A percentile compares a stretch with the other conserved stretches of the same genome.
Conservation (phyloP, 2,329 filamentous ascomycete genomes). For the Colletotrichum tropicale region DNA sequence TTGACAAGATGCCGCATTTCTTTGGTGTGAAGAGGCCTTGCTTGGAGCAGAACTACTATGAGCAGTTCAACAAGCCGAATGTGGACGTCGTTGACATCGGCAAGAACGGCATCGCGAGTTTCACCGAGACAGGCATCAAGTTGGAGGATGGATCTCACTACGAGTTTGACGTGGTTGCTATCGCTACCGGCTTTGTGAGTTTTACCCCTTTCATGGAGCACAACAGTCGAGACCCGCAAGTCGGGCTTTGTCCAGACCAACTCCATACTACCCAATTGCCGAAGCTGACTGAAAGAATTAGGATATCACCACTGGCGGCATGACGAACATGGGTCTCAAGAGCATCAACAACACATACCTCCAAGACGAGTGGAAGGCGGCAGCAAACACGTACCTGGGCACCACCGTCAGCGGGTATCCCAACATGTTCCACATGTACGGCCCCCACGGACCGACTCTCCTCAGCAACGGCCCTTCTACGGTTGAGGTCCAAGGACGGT, state of each 20-base stretch:
- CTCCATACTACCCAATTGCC: not conserved
- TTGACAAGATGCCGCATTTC: constrained; percentile 49
- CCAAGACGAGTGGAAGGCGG: constrained; percentile 44
- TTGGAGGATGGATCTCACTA: constrained; percentile 43
- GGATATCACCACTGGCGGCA: constrained; percentile 29
- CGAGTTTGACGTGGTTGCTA: constrained; percentile 47
- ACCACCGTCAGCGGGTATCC: constrained; percentile 47
- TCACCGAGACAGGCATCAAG: constrained; percentile 44
- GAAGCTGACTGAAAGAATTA: not conserved
- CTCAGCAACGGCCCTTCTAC: constrained; percentile 60
- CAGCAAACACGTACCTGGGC: constrained; percentile 49
- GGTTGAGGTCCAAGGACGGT: constrained; percentile 60
- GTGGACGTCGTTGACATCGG: constrained; percentile 48
- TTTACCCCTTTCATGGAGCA: not conserved
- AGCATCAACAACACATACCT: constrained; percentile 42
- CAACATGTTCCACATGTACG: constrained; percentile 60
- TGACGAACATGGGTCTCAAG: constrained; percentile 49
- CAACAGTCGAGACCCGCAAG: not conserved
- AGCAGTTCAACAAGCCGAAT: constrained; percentile 48
- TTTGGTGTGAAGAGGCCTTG: constrained; percentile 59
- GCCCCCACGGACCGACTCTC: constrained; percentile 60
- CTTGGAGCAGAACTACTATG: constrained; percentile 48
- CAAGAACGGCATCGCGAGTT: constrained; percentile 42
- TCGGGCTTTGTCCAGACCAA: not conserved
- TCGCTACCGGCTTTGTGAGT: constrained; percentile 52